Conservation (phyloP, 768 basidiomycete genomes). For the Phanerochaete sordida region DNA sequence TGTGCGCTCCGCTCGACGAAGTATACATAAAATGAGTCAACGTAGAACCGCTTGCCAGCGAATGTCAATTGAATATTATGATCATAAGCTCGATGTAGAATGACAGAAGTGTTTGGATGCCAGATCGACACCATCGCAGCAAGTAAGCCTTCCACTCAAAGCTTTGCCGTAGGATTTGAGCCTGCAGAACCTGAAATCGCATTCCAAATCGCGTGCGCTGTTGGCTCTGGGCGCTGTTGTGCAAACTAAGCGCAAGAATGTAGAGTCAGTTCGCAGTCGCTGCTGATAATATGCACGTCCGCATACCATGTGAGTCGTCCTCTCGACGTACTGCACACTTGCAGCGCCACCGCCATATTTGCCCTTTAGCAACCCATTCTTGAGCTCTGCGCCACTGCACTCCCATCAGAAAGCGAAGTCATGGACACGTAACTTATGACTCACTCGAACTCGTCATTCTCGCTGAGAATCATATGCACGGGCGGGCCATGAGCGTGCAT, state of each 20-base stretch:
- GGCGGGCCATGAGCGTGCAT: neutral
- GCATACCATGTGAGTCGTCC: neutral
- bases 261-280: neutral
- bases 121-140: too few species aligned
- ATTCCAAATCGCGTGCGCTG: neutral
- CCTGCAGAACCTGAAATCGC: too few species aligned
- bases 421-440: too few species aligned
- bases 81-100: too few species aligned
- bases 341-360: neutral
- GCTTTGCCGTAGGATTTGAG: too few species aligned
- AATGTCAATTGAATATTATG: too few species aligned
- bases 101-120: too few species aligned
- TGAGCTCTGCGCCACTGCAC: neutral
- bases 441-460: neutral
- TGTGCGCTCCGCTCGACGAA: too few species aligned
- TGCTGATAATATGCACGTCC: neutral
- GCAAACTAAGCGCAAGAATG: neutral
- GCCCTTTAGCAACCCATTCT: neutral
- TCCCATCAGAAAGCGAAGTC: neutral
- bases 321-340: neutral
- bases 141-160: too few species aligned
- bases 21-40: too few species aligned
- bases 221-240: neutral
- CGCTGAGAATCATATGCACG: neutral
- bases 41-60: too few species aligned